Conservation (phyloP, 306 rosid species). For the apple (Malus domestica) region ASM211411v1 NC_041797.1:6646001-6646500, state of each 20-base stretch:
- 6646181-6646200: slow-evolving; percentile 22
- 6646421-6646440: slow-evolving; percentile 17
- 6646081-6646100: slow-evolving; percentile 36
- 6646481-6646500: not conserved
- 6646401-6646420: slow-evolving; percentile 31
- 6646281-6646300: slow-evolving; percentile 10
- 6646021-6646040: slow-evolving; percentile 74
- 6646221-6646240: slow-evolving; percentile 54
- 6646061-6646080: slow-evolving; percentile 66
- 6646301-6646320: slow-evolving; percentile 13
- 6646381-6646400: slow-evolving; percentile 18
- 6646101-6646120: slow-evolving; percentile 21
- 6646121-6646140: slow-evolving; percentile 24
- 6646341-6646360: slow-evolving; percentile 18
- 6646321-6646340: slow-evolving; percentile 9
- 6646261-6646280: slow-evolving; percentile 13
- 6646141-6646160: slow-evolving; percentile 26
- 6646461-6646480: not conserved
- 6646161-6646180: slow-evolving; percentile 21
- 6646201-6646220: slow-evolving; percentile 29
- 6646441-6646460: not conserved
- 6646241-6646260: slow-evolving; percentile 31
- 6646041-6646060: slow-evolving; percentile 82
- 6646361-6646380: not conserved
- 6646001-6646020: slow-evolving; percentile 91